A percentile compares a stretch with the other conserved stretches of the same genome.
phyloP scores from a whole-genome alignment of 495 filamentous ascomycete genomes.

The Diplogelasinospora grovesii region DNA sequence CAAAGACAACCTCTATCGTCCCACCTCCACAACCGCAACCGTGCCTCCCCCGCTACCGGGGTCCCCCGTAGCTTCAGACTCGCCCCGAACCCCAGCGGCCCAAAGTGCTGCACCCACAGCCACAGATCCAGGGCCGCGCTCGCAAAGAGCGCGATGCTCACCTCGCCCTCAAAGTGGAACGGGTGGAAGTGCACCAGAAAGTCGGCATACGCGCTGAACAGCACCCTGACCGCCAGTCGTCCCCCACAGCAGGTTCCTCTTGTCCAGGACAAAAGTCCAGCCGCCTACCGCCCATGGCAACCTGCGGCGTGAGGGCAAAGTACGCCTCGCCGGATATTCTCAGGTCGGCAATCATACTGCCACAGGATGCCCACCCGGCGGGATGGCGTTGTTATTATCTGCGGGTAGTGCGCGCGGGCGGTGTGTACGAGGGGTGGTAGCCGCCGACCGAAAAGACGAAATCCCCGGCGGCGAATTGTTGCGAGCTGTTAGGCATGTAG shows the following conservation, averaged over 20 bases:
- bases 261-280: neutral
- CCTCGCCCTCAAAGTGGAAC: neutral
- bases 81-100: neutral
- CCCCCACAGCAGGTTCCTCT: neutral
- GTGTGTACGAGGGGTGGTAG: neutral
- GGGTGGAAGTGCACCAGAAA: neutral
- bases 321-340: neutral
- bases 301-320: slow-evolving; percentile 3
- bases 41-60: neutral
- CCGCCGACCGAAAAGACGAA: neutral
- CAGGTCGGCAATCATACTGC: neutral
- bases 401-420: slow-evolving; percentile 1
- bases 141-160: neutral
- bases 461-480: neutral
- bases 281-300: neutral
- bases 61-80: neutral
- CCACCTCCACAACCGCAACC: neutral
- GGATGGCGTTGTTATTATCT: neutral
- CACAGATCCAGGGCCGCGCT: neutral
- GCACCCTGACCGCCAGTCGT: too few relatives aligned
- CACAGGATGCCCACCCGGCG: neutral
- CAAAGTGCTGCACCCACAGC: neutral
- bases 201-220: neutral
- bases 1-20: neutral
- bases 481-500: neutral